Conservation (phyloP, 1,284 basidiomycete genomes). For the Stereum hirsutum region DNA sequence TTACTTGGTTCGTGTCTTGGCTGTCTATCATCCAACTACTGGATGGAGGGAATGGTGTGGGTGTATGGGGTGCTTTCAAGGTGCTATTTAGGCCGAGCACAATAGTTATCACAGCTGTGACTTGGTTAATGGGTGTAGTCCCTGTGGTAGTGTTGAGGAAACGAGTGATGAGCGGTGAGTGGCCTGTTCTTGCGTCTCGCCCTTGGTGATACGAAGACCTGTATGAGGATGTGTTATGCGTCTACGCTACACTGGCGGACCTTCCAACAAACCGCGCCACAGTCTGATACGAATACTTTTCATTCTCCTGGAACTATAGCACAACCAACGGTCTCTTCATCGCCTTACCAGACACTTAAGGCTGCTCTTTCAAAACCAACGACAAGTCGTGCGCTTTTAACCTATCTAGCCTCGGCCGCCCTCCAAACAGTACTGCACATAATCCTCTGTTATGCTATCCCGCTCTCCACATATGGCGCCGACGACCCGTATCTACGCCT, state of each 20-base stretch:
- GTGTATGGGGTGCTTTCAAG: conserved; percentile 26
- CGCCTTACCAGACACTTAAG: conserved; percentile 40
- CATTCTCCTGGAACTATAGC: conserved; percentile 23
- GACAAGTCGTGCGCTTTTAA: conserved; percentile 30
- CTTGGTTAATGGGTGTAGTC: conserved; percentile 30
- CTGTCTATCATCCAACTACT: too few species aligned
- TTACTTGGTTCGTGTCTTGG: conserved; percentile 37
- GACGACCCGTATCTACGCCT: conserved; percentile 30
- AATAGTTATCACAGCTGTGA: conserved; percentile 20
- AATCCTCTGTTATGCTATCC: conserved; percentile 23
- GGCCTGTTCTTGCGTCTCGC: neutral
- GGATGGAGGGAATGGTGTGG: conserved; percentile 25
- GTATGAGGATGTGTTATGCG: neutral
- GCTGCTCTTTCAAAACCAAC: conserved; percentile 35
- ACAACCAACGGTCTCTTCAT: conserved; percentile 33
- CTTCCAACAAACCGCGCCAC: neutral
- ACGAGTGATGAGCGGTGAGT: conserved; percentile 41
- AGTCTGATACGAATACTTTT: neutral
- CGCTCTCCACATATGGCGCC: conserved; percentile 9
- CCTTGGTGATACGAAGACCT: neutral
- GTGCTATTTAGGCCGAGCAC: too few species aligned
- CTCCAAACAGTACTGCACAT: conserved; percentile 32
- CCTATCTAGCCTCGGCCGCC: conserved; percentile 36
- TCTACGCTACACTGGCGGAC: neutral
- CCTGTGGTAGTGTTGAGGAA: conserved; percentile 50